A percentile compares a stretch with the other conserved stretches of the same genome.
These are phyloP conservation scores for Penium margaritaceum DNA, from an alignment of 139 green algal genomes.

Conservation along the genomic window DNA sequence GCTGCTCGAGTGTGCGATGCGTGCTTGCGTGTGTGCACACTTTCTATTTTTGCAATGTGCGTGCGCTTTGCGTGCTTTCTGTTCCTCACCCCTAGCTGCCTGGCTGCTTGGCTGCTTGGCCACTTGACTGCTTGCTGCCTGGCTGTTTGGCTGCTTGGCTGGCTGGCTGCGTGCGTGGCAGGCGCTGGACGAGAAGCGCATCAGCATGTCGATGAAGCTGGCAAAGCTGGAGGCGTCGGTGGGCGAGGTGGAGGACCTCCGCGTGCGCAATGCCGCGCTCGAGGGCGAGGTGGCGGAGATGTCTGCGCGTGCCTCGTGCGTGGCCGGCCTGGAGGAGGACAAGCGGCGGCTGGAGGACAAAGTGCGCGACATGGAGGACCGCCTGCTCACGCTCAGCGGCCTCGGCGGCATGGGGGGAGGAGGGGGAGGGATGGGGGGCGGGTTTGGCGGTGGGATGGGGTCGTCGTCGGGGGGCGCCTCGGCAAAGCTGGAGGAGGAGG, in stretches of 20 bases:
- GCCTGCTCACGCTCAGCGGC: not conserved
- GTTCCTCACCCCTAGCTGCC: too few relatives aligned
- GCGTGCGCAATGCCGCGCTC: not conserved
- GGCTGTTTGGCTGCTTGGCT: too few relatives aligned
- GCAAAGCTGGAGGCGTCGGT: not conserved
- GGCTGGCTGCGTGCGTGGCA: not conserved
- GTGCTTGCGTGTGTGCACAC: too few relatives aligned
- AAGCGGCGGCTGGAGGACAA: not conserved
- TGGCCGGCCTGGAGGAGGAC: conserved; percentile 12
- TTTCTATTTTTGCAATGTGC: too few relatives aligned
- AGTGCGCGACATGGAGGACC: conserved; percentile 1
- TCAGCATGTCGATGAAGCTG: not conserved
- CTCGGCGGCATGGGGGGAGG: not conserved
- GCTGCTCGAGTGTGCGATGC: too few relatives aligned
- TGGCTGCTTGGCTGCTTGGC: too few relatives aligned
- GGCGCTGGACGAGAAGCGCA: not conserved
- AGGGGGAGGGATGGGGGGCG: not conserved
- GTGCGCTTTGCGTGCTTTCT: too few relatives aligned
- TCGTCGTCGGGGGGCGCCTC: not conserved
- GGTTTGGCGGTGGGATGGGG: too few relatives aligned
- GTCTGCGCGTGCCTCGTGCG: not conserved
- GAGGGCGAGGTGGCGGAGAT: conserved; percentile 18
- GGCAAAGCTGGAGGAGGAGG: not conserved
- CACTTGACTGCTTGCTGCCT: too few relatives aligned
- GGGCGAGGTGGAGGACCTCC: conserved; percentile 12